Percentiles rank a stretch among this genome's conserved stretches.
These are phyloP conservation scores for Salinomyces thailandicus DNA, from an alignment of 2,329 filamentous ascomycete species.

Conservation along the genomic window DNA sequence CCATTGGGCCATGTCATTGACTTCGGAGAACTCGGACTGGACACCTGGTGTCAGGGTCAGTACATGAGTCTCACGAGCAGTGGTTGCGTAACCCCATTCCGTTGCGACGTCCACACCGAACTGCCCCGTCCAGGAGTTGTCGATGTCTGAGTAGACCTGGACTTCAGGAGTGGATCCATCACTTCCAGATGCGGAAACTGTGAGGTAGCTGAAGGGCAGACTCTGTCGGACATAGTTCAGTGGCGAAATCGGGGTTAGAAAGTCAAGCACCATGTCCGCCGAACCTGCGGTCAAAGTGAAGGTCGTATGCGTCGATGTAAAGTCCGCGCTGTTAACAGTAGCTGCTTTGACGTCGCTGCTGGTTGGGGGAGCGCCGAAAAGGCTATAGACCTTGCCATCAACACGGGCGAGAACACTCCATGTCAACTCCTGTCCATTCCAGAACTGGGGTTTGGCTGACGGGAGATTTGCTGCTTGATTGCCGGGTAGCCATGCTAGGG, in stretches of 20 bases:
- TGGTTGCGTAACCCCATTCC: neutral
- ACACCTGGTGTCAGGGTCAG: slow-evolving; percentile 14
- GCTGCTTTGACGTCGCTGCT: slow-evolving; percentile 11
- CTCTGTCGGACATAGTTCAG: slow-evolving; percentile 25
- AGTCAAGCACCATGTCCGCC: slow-evolving; percentile 23
- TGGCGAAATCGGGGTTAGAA: slow-evolving; percentile 26
- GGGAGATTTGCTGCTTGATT: slow-evolving; percentile 17
- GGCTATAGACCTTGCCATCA: slow-evolving; percentile 21
- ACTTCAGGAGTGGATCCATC: slow-evolving; percentile 8
- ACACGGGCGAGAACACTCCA: slow-evolving; percentile 27
- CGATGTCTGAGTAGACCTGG: slow-evolving; percentile 26
- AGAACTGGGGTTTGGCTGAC: slow-evolving; percentile 23
- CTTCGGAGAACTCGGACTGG: slow-evolving; percentile 12
- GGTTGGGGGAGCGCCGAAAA: slow-evolving; percentile 22
- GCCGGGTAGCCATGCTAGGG: slow-evolving; percentile 24
- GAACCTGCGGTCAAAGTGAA: slow-evolving; percentile 19
- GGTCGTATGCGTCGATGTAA: slow-evolving; percentile 25
- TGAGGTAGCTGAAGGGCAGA: slow-evolving; percentile 28
- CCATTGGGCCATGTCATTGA: slow-evolving; percentile 16
- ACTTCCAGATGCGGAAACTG: slow-evolving; percentile 10
- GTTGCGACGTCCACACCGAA: slow-evolving; percentile 7
- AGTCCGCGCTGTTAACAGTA: slow-evolving; percentile 15
- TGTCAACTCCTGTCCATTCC: slow-evolving; percentile 23
- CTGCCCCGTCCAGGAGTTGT: slow-evolving; percentile 27
- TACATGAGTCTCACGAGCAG: neutral